Evolutionary conservation across 192 early-diverging fungal species (phyloP), one percentile per base, ranked within the genome.

Genomic region (Phlyctochytrium arcticum): DNA sequence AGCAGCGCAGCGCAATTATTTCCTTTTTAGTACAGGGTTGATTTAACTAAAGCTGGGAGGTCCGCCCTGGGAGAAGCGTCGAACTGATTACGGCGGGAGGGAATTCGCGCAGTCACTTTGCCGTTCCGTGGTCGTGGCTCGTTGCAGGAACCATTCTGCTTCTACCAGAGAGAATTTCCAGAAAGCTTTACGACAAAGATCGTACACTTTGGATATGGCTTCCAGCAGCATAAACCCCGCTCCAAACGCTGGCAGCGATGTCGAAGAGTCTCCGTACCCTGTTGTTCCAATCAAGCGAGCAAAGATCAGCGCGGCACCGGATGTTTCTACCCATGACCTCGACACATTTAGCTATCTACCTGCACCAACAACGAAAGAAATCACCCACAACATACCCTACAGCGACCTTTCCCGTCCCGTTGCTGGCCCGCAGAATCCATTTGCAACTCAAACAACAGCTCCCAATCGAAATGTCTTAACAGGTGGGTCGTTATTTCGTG

Each of bases 321-420:
- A 73, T 6, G 69, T 76, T 15, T 73, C 65, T 64, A 76, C 73
- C 21, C 68, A 69, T 58, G 71, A 77, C 48, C 50, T 77, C 47
- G 8, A 35, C 5, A 55, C 60, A 23, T 71, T 49, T 49, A 42
- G 49, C 36, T 78, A 65, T 57, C 60, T 78, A 26, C 71, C 76
- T 3, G 65, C 49, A 34, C 64, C 66, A 5, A 71, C 66, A 12
- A 78, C 76, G 2, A 82, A 73, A 44, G 80, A 82, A 54, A 75
- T 82, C 27, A 63, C 69, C 8, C 70, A 71, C 55, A 80, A 83
- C 60, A 62, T 83, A 24, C 76, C 76, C 17, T 78, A 75, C 59
- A 31, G 56, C 30, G 76, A 83, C 61, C 60, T 83, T 6, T 36
- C 64, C 12, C n/a, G 50, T 29, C 75, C 76, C 3, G 47, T 75